Evolutionary conservation across 2,329 filamentous ascomycete genomes (phyloP).

Genomic region (Iodosphaeria phyllophila): DNA sequence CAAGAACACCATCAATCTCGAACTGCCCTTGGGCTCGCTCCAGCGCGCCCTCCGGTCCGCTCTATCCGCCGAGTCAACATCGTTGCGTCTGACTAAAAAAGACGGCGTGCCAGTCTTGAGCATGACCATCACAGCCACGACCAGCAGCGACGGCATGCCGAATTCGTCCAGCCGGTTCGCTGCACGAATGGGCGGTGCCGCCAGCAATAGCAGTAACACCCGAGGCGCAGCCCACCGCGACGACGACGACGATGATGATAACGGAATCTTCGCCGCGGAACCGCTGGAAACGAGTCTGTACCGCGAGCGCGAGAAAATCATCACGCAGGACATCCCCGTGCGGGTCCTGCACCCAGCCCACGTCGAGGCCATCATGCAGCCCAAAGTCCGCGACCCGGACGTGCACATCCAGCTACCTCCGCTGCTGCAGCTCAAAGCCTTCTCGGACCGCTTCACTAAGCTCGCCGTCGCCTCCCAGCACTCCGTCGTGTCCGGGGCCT

Average conservation of each 20-base stretch:
- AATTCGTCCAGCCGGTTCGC: too few species aligned
- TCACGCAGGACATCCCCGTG: slow-evolving; percentile 93
- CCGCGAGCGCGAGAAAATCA: slow-evolving; percentile 70
- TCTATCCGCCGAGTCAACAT: slow-evolving; percentile 60
- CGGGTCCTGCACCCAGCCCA: slow-evolving; percentile 67
- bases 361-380: slow-evolving; percentile 89
- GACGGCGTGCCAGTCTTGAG: slow-evolving; percentile 72
- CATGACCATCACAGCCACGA: slow-evolving; percentile 72
- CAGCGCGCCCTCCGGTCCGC: slow-evolving; percentile 87
- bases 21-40: slow-evolving; percentile 74
- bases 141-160: slow-evolving; percentile 32
- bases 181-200: background rate
- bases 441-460: slow-evolving; percentile 89
- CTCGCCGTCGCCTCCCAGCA: slow-evolving; percentile 37
- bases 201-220: background rate
- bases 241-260: slow-evolving; percentile 24
- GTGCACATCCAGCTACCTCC: slow-evolving; percentile 85
- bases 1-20: slow-evolving; percentile 86
- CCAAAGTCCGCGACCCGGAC: slow-evolving; percentile 74
- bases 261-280: slow-evolving; percentile 25
- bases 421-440: slow-evolving; percentile 74
- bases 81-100: slow-evolving; percentile 82
- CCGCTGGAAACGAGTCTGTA: slow-evolving; percentile 36
- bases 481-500: slow-evolving; percentile 3
- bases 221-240: slow-evolving; percentile 12